Evolutionary conservation across 2,329 filamentous ascomycete genomes (phyloP), one percentile per base, ranked within the genome.

Genomic region (Aspergillus tamarii): DNA sequence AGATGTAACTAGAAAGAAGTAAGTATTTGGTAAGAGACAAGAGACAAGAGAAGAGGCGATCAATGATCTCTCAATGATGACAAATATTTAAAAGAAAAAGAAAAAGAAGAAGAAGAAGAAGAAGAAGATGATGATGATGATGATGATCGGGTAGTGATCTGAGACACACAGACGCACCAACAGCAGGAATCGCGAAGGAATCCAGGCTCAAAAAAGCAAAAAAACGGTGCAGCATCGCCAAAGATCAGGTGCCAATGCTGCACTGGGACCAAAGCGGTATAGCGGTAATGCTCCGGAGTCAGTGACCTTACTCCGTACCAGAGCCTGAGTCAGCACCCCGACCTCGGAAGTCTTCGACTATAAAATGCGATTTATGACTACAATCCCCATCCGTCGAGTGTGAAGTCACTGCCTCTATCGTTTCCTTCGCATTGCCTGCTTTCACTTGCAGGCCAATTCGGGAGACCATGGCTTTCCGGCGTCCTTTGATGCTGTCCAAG

Each of bases 391-490:
- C 50, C 55, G 52, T 45, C 59, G 30, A 52, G 52, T 55, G 52
- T 55, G 52, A 39, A 60, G 32, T 45, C 53, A 32, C 34, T 30
- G 46, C 55, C 34, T 36, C 53, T 41, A 53, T 34, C 50, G 19
- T 54, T 41, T n/a, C 32, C 50, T n/a, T 45, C 53, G 58, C 39
- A 59, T 61, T 41, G 59, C 61, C 48, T 57, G 34, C 52, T 64
- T 55, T 46, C 57, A 46, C 57, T 63, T 63, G 64, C 65, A 66
- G 63, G 61, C 52, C 55, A 46, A 63, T 57, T 41, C 50, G 61
- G 64, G 67, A 66, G 66, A 72, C 61, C 60, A 80, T 80, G 78
- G 76, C 76, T 72, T 78, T 78, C 71, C 74, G 76, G 66, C 75
- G 72, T 66, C 71, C 76, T 66, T 67, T 77, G 72, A 72, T 75